Evolutionary conservation across 2,329 filamentous ascomycete species (phyloP), one percentile per base, ranked within the genome.

Genomic region (Malbranchea cinnamomea): DNA sequence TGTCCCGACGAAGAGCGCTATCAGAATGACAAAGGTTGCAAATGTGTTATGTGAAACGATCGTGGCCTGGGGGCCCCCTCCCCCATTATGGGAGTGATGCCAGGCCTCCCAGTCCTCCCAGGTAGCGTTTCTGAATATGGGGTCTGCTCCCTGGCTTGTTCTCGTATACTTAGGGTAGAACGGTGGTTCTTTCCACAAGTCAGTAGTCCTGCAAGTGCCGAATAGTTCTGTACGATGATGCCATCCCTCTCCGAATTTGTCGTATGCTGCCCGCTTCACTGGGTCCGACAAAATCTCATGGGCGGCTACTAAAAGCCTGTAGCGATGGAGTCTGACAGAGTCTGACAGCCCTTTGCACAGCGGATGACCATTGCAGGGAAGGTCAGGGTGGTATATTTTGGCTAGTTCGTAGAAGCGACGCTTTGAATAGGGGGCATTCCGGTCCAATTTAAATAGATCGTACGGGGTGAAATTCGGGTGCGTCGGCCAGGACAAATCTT

Each of bases 71-170:
- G 25, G 27, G 16, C 30, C 30, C 20, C 25, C 16, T 3, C 30
- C 23, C 6, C 27, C 36, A 13, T 34, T 63, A 52, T 47, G 62
- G 53, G 52, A 63, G 52, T 71, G 62, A 43, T 80, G 68, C 75
- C 78, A 92, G 25, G 66, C 67, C 58, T 93, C 82, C 85, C 85
- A 94, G 52, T 98, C 89, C 51, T 98, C 89, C 89, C 89, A 98
- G 0, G 89, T 95, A 1, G 83, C 89, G 51, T 95, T 95, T 42
- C 61, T 52, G 45, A 62, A 68, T 28, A 75, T 69, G 33, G 45
- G 59, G 44, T 46, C 59, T 41, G 37, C 57, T 41, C 40, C 49
- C 37, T 41, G 46, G 30, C 56, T 54, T 45, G 39, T 47, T 28
- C 39, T 41, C 30, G 42, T 33, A 36, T 45, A 44, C 42, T 35